These are phyloP conservation scores for Ramaria sp. DNA, from an alignment of 768 basidiomycete species.

Conservation along the genomic window DNA sequence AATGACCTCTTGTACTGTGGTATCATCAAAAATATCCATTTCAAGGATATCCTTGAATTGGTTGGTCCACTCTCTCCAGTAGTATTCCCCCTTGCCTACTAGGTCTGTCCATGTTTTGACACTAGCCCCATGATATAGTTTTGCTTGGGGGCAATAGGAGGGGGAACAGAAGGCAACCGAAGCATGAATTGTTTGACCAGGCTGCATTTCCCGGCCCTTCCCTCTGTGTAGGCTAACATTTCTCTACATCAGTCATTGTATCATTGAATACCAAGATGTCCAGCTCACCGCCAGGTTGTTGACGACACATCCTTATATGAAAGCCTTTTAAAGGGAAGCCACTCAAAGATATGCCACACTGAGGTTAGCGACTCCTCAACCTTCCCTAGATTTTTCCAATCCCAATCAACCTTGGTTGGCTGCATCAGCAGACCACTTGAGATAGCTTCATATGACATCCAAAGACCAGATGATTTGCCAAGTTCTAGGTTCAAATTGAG, in stretches of 20 bases:
- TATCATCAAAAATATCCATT: too few species aligned
- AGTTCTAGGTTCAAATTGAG: slow-evolving; percentile 8
- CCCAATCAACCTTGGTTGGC: too few species aligned
- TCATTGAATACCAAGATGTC: not conserved
- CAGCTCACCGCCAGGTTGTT: not conserved
- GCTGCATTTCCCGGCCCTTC: slow-evolving; percentile 9
- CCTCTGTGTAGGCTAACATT: not conserved
- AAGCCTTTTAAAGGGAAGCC: too few species aligned
- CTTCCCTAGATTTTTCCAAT: not conserved
- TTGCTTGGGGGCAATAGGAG: slow-evolving; percentile 8
- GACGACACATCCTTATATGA: not conserved
- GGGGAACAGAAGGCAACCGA: slow-evolving; percentile 11
- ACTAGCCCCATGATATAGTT: not conserved
- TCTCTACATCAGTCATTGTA: not conserved
- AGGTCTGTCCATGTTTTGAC: not conserved
- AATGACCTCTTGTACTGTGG: too few species aligned
- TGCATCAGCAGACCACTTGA: too few species aligned
- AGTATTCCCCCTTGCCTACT: not conserved
- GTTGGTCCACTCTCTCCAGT: not conserved
- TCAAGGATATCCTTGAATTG: not conserved
- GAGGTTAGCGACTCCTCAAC: not conserved
- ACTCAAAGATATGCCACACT: not conserved
- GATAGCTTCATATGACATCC: slow-evolving; percentile 26
- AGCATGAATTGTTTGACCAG: slow-evolving; percentile 12
- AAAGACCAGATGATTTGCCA: slow-evolving; percentile 16